A percentile compares a stretch with the other conserved stretches of the same genome.
Conservation (phyloP, 768 basidiomycete species). For the Tylopilus cervinicoccineus region DNA sequence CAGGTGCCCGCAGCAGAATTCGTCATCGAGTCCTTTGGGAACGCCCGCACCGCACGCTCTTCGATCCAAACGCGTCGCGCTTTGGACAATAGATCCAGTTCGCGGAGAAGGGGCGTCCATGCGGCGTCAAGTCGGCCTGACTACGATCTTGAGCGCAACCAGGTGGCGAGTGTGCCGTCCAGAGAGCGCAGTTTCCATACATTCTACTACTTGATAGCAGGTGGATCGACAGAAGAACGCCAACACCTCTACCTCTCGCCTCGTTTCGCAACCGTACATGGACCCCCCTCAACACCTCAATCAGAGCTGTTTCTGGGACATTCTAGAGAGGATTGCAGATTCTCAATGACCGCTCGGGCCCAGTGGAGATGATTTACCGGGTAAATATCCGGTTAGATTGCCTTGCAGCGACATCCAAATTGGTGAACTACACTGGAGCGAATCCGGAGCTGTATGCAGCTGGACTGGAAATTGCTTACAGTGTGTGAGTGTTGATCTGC, state of each 20-base stretch:
- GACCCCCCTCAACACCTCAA: constrained; percentile 12
- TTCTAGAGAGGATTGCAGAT: constrained; percentile 16
- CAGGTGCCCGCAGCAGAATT: constrained; percentile 94
- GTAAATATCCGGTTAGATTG: not conserved
- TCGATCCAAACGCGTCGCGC: constrained; percentile 93
- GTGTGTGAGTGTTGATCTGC: not conserved
- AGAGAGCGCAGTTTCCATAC: constrained; percentile 98
- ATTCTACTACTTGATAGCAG: constrained; percentile 94
- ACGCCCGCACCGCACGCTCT: constrained; percentile 84
- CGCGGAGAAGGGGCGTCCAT: constrained; percentile 83
- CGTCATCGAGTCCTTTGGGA: constrained; percentile 92
- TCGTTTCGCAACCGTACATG: constrained; percentile 15
- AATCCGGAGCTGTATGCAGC: not conserved
- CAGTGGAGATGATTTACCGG: not conserved
- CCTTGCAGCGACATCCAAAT: not conserved
- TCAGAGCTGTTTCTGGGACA: constrained; percentile 7
- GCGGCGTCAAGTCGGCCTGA: constrained; percentile 93
- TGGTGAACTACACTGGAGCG: constrained; percentile 3
- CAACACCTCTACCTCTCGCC: constrained; percentile 74
- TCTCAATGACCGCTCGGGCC: constrained; percentile 4
- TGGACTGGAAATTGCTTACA: not conserved
- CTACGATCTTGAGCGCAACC: constrained; percentile 90
- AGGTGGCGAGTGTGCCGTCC: constrained; percentile 82
- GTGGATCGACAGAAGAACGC: constrained; percentile 83
- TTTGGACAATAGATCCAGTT: constrained; percentile 99